Conservation (phyloP, 345 rosid species). For the Gossypioides kirkii region DNA sequence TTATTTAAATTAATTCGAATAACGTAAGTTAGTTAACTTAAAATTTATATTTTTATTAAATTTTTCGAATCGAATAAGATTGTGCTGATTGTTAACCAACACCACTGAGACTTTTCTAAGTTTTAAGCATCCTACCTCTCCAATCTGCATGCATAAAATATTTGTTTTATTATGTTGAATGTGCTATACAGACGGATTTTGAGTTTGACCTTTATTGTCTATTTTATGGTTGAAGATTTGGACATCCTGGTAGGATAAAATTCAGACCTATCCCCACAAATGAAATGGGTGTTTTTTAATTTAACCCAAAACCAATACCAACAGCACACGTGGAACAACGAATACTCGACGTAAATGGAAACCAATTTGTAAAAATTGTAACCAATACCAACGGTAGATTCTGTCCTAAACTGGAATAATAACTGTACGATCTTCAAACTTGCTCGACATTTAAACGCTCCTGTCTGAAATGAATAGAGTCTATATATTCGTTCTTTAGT, state of each 20-base stretch:
- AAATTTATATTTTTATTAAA: too few relatives aligned
- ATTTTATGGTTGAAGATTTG: neutral
- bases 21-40: too few relatives aligned
- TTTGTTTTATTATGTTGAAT: neutral
- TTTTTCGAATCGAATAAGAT: too few relatives aligned
- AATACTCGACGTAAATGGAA: neutral
- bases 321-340: conserved; percentile 26
- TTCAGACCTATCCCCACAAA: too few relatives aligned
- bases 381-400: conserved; percentile 51
- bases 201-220: neutral
- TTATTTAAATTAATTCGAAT: too few relatives aligned
- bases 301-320: neutral
- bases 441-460: conserved; percentile 19
- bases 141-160: neutral
- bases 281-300: too few relatives aligned
- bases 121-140: neutral
- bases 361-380: conserved; percentile 26
- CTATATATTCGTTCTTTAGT: too few relatives aligned
- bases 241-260: too few relatives aligned
- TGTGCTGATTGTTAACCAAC: too few relatives aligned
- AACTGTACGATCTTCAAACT: conserved; percentile 37
- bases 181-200: neutral
- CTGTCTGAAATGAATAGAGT: neutral
- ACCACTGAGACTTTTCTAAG: neutral
- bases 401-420: conserved; percentile 3